These are phyloP conservation scores for Neonectria magnoliae DNA, from an alignment of 2,329 filamentous ascomycete species.

Conservation along the genomic window DNA sequence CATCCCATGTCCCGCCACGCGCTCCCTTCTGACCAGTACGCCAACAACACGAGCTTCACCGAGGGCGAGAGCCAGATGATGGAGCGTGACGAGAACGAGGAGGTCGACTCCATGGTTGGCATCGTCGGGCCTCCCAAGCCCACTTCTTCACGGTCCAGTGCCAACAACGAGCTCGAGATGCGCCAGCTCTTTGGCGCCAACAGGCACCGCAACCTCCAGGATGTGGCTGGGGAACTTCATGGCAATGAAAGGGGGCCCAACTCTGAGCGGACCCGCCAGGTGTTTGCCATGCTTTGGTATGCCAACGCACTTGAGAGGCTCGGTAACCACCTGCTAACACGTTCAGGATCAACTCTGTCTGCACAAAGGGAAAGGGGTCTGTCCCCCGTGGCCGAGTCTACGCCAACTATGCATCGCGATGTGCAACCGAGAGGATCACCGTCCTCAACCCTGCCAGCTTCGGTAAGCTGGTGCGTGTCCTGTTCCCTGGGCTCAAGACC, in stretches of 20 bases:
- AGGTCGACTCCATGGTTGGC: conserved; percentile 62
- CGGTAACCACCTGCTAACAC: conserved; percentile 24
- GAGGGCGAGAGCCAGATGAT: conserved; percentile 69
- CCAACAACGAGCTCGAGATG: conserved; percentile 85
- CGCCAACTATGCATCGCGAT: conserved; percentile 92
- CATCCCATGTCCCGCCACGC: conserved; percentile 59
- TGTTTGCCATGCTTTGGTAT: conserved; percentile 91
- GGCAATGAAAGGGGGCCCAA: conserved; percentile 83
- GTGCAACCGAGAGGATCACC: conserved; percentile 91
- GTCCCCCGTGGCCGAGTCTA: conserved; percentile 94
- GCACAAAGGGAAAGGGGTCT: conserved; percentile 80
- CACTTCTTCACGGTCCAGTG: conserved; percentile 71
- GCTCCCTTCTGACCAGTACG: conserved; percentile 64
- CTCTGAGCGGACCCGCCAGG: conserved; percentile 83
- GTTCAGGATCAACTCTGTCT: conserved; percentile 76
- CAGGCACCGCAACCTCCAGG: conserved; percentile 71
- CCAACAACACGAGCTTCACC: conserved; percentile 62
- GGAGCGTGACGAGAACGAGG: conserved; percentile 68
- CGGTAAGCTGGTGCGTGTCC: conserved; percentile 93
- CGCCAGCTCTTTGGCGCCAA: conserved; percentile 78
- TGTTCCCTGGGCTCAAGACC: conserved; percentile 95
- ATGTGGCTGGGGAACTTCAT: conserved; percentile 80
- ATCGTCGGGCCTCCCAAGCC: conserved; percentile 62
- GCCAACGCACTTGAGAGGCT: conserved; percentile 41
- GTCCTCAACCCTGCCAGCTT: conserved; percentile 97